Evolutionary conservation across 1,139 yeast genomes (phyloP).

Genomic region (Debaryomyces singareniensis): DNA sequence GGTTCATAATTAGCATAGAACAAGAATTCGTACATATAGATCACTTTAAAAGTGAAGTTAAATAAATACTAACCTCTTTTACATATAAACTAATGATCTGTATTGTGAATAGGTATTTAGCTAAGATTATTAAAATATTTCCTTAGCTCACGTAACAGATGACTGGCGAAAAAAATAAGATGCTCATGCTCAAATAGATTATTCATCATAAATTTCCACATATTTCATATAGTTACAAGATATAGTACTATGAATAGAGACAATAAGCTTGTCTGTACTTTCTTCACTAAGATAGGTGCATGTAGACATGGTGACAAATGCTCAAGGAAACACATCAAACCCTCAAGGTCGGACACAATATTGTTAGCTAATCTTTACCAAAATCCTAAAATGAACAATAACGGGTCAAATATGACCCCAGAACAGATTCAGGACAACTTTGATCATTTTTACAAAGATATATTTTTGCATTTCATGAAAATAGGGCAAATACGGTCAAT

Average conservation of each 20-base stretch:
- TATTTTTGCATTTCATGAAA: constrained; percentile 60
- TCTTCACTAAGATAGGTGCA: constrained; percentile 83
- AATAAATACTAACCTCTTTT: too few relatives aligned
- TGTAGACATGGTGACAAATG: constrained; percentile 93
- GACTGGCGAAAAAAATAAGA: too few relatives aligned
- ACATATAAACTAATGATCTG: too few relatives aligned
- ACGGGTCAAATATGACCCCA: constrained; percentile 22
- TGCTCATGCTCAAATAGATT: too few relatives aligned
- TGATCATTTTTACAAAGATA: constrained; percentile 66
- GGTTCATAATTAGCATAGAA: not conserved
- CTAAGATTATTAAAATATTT: too few relatives aligned
- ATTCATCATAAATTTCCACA: too few relatives aligned
- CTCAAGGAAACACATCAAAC: constrained; percentile 68
- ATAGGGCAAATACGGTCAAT: constrained; percentile 61
- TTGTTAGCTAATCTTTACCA: constrained; percentile 65
- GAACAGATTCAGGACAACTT: constrained; percentile 47
- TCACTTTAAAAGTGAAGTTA: too few relatives aligned
- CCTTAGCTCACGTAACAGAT: too few relatives aligned
- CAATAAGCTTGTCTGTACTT: constrained; percentile 33
- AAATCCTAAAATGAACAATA: constrained; percentile 48
- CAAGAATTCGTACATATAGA: too few relatives aligned
- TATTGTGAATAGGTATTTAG: too few relatives aligned
- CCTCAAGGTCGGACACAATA: constrained; percentile 61
- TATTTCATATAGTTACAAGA: too few relatives aligned
- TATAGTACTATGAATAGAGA: constrained; percentile 7